phyloP scores from a whole-genome alignment of 306 rosid species.

The Canavalia ensiformis region DNA sequence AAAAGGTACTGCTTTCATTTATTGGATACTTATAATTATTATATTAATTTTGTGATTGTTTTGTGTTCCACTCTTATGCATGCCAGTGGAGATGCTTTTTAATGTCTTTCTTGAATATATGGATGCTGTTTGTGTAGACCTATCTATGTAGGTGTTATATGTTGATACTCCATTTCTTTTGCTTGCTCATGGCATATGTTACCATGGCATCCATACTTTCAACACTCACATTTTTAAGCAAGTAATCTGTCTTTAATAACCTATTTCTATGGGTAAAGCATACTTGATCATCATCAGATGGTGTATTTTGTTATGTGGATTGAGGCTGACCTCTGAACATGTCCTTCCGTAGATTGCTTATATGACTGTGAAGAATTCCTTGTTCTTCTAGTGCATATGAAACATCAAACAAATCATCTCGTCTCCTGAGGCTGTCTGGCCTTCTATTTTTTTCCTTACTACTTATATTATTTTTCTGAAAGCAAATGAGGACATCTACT shows the following conservation, averaged over 20 bases:
- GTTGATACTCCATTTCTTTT: constrained; percentile 17
- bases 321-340: constrained; percentile 12
- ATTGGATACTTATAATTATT: constrained; percentile 9
- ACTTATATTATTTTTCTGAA: not conserved
- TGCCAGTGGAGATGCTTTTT: constrained; percentile 9
- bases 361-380: not conserved
- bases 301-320: constrained; percentile 28
- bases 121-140: constrained; percentile 23
- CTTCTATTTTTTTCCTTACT: not conserved
- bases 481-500: not conserved
- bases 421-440: not conserved
- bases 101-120: constrained; percentile 14
- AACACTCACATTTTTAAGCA: not conserved
- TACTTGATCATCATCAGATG: constrained; percentile 38
- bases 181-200: constrained; percentile 1
- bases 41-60: not conserved
- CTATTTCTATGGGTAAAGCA: constrained; percentile 1
- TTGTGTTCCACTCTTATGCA: constrained; percentile 29
- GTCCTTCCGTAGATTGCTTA: constrained; percentile 4
- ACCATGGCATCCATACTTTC: constrained; percentile 11
- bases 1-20: constrained; percentile 67
- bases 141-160: constrained; percentile 5
- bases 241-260: constrained; percentile 30
- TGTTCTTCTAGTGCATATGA: constrained; percentile 14
- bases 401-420: not conserved